Conservation (phyloP, 192 early-diverging fungal genomes). For the Allomyces macrogynus region DNA sequence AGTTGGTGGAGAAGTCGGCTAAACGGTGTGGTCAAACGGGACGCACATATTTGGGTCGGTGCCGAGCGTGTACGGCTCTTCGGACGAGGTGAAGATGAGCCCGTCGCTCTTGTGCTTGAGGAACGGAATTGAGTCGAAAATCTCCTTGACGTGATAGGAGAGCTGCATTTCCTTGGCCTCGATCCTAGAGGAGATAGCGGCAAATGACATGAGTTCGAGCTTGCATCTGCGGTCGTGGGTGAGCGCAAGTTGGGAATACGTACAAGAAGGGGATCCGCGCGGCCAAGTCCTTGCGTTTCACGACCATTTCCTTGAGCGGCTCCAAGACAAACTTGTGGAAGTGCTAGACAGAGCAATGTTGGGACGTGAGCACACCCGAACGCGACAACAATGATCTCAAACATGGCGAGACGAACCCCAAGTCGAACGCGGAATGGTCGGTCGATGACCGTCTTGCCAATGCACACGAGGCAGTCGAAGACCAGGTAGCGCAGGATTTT, state of each 20-base stretch:
- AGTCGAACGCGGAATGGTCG: slow-evolving; percentile 43
- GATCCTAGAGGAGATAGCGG: slow-evolving; percentile 15
- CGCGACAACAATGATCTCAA: background rate
- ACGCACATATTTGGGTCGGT: slow-evolving; percentile 44
- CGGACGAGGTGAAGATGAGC: slow-evolving; percentile 47
- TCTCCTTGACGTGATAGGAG: slow-evolving; percentile 34
- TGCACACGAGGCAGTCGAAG: slow-evolving; percentile 54
- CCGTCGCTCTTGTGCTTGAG: slow-evolving; percentile 52
- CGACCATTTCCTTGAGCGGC: slow-evolving; percentile 33
- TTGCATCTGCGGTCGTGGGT: background rate
- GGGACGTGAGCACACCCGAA: background rate
- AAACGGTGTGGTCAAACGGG: background rate
- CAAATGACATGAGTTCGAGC: slow-evolving; percentile 3
- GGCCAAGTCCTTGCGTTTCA: slow-evolving; percentile 13
- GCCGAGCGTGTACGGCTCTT: slow-evolving; percentile 37
- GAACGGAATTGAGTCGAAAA: slow-evolving; percentile 38
- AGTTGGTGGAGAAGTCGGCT: background rate
- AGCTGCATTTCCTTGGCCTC: slow-evolving; percentile 25
- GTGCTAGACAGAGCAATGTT: slow-evolving; percentile 19
- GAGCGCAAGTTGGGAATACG: slow-evolving; percentile 12
- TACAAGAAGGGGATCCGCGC: slow-evolving; percentile 32
- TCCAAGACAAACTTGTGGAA: slow-evolving; percentile 37
- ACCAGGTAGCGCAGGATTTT: slow-evolving; percentile 23
- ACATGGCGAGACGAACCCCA: slow-evolving; percentile 26
- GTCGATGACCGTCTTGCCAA: slow-evolving; percentile 29